Evolutionary conservation across 441 rosid genomes (phyloP).

Genomic region (Pelargonium fulgidum): DNA sequence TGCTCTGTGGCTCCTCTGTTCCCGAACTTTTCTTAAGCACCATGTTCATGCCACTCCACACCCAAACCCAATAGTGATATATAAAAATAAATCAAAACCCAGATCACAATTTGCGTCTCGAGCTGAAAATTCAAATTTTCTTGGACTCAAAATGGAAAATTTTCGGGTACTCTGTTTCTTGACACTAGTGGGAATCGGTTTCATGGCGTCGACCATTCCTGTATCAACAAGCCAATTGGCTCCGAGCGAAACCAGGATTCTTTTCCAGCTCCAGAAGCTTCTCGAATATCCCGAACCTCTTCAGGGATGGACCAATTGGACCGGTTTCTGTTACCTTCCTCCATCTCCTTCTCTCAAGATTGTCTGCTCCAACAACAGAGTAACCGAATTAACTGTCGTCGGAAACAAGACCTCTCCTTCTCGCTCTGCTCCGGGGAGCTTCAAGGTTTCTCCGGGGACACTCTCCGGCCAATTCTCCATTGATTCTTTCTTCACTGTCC

Average conservation of each 20-base stretch:
- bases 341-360: constrained; percentile 52
- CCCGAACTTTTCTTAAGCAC: neutral
- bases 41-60: neutral
- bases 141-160: constrained; percentile 23
- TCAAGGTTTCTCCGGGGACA: constrained; percentile 7
- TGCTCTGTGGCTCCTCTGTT: no score
- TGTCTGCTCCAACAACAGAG: constrained; percentile 44
- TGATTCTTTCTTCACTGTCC: constrained; percentile 62
- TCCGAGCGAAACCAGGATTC: constrained; percentile 44
- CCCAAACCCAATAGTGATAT: no score
- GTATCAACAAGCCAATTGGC: constrained; percentile 43
- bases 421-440: neutral
- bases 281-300: constrained; percentile 66
- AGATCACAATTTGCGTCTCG: neutral
- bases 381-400: constrained; percentile 50
- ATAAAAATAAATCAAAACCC: neutral
- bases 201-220: constrained; percentile 19
- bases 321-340: constrained; percentile 68
- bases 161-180: constrained; percentile 21
- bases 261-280: constrained; percentile 53
- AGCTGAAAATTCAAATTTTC: neutral
- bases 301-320: constrained; percentile 66
- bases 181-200: constrained; percentile 22
- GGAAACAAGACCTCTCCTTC: constrained; percentile 52
- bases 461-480: constrained; percentile 48